Percentiles rank a stretch among this genome's conserved stretches.
These are phyloP conservation scores for Quercus lobata DNA, from an alignment of 331 rosid genomes.

Conservation along the genomic window DNA sequence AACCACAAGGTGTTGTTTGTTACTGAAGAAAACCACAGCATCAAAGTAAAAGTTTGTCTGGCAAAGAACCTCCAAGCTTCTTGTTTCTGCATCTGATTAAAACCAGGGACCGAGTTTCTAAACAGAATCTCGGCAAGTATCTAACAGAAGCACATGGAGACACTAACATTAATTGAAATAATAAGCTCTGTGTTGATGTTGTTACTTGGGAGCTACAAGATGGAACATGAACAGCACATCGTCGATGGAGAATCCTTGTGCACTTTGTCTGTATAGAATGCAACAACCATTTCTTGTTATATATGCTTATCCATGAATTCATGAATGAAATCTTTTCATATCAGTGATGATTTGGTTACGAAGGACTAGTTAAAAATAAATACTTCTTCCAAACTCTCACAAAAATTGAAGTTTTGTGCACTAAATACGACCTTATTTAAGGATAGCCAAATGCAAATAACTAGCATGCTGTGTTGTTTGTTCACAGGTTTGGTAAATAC, in stretches of 20 bases:
- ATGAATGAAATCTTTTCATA: background rate
- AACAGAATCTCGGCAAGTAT: constrained; percentile 1
- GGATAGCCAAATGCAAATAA: background rate
- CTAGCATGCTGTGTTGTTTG: background rate
- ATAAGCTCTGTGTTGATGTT: background rate
- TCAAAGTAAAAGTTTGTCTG: background rate
- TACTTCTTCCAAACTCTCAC: background rate
- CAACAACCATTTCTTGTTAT: background rate
- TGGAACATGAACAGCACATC: constrained; percentile 33
- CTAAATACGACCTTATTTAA: background rate
- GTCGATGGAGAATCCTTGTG: constrained; percentile 24
- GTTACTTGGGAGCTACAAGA: constrained; percentile 27
- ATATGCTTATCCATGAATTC: background rate
- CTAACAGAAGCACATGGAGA: background rate
- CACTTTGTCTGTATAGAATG: constrained; percentile 22
- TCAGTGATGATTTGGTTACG: background rate
- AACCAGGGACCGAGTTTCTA: background rate
- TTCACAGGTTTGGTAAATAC: too few relatives aligned
- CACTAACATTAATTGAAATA: background rate
- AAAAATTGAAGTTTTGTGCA: too few relatives aligned
- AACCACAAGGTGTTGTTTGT: background rate
- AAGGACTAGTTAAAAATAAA: background rate
- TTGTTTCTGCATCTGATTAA: constrained; percentile 1
- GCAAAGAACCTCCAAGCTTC: constrained; percentile 1
- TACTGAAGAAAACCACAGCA: background rate